These are phyloP conservation scores for Glebionis coronaria DNA, from an alignment of 129 eudicot species.

Conservation along the genomic window DNA sequence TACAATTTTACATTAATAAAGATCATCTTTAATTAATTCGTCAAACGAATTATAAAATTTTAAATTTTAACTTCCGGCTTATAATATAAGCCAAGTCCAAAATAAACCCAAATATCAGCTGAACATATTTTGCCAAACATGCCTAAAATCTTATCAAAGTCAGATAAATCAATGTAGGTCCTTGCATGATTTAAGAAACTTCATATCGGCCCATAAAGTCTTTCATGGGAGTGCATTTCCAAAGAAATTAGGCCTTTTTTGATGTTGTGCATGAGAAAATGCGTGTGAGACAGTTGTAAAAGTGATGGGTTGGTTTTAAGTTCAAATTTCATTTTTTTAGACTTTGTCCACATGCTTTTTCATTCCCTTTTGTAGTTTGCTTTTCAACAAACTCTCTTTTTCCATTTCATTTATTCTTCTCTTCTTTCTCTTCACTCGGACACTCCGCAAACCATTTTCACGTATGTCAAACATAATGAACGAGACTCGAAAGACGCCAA, in stretches of 20 bases:
- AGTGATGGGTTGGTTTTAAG: slow-evolving; percentile 25
- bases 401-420: not conserved
- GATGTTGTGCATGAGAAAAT: slow-evolving; percentile 26
- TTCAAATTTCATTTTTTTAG: not conserved
- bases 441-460: not conserved
- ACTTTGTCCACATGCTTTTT: slow-evolving; percentile 4
- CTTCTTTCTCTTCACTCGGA: too few species aligned
- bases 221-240: slow-evolving; percentile 15
- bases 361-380: slow-evolving; percentile 17
- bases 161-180: slow-evolving; percentile 2
- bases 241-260: slow-evolving; percentile 22
- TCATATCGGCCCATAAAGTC: slow-evolving; percentile 22
- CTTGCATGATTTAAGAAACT: slow-evolving; percentile 3
- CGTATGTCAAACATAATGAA: not conserved
- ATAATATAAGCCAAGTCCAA: too few species aligned
- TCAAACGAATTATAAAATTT: too few species aligned
- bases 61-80: too few species aligned
- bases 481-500: too few species aligned
- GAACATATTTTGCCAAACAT: too few species aligned
- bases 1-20: too few species aligned
- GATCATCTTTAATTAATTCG: too few species aligned
- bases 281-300: slow-evolving; percentile 34
- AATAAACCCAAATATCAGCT: too few species aligned
- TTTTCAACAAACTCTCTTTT: slow-evolving; percentile 21
- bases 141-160: not conserved